Evolutionary conservation across 164 flowering plant species (phyloP).

Genomic region (Magnolia officinalis): DNA sequence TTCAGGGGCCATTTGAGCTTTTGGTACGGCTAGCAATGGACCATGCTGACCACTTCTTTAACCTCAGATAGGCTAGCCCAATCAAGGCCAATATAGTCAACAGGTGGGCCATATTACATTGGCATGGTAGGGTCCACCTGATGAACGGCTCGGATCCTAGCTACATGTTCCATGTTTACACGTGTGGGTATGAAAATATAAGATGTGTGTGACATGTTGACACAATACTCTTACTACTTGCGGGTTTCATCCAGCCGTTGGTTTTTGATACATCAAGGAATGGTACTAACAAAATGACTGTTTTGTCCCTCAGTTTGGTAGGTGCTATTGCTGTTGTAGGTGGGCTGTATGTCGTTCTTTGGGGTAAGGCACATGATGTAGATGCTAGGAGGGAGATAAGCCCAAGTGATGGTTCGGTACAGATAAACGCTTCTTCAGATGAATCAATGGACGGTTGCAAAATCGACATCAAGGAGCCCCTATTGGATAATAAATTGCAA

Average conservation of each 20-base stretch:
- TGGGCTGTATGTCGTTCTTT: constrained; percentile 61
- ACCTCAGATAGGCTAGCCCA: neutral
- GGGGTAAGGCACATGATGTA: constrained; percentile 68
- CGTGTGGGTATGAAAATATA: too few species aligned
- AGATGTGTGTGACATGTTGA: too few species aligned
- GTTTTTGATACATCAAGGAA: neutral
- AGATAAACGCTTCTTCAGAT: neutral
- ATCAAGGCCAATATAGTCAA: too few species aligned
- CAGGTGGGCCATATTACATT: too few species aligned
- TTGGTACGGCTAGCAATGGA: neutral
- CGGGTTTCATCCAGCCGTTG: neutral
- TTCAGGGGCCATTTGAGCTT: neutral
- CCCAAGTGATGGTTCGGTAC: neutral
- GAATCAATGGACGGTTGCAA: constrained; percentile 7
- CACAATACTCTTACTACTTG: neutral
- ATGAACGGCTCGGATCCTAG: too few species aligned
- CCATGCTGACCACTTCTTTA: neutral
- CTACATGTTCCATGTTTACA: too few species aligned
- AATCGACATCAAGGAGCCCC: constrained; percentile 15
- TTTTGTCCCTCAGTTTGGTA: constrained; percentile 28
- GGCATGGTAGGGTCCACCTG: too few species aligned
- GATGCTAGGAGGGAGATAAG: constrained; percentile 14
- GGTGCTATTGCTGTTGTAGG: constrained; percentile 54
- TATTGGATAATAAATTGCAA: neutral
- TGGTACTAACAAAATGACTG: neutral